A percentile compares a stretch with the other conserved stretches of the same genome.
phyloP scores from a whole-genome alignment of 2,329 filamentous ascomycete species.

The Hypoxylon sp. region DNA sequence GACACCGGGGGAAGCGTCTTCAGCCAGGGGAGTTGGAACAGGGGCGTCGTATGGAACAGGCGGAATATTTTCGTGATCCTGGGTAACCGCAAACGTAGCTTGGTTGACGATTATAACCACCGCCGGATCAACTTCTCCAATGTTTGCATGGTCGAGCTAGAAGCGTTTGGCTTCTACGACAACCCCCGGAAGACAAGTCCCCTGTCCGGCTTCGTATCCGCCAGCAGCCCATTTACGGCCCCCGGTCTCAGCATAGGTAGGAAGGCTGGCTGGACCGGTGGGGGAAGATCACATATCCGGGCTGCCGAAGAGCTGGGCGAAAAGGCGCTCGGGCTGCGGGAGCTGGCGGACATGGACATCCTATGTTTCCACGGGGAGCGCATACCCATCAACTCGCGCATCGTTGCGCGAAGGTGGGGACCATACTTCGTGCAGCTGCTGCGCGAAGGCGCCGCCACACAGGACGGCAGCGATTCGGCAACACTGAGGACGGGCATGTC shows the following conservation, averaged over 20 bases:
- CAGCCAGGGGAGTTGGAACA: slow-evolving; percentile 96
- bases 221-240: slow-evolving; percentile 73
- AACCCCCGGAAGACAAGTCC: slow-evolving; percentile 84
- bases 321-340: slow-evolving; percentile 78
- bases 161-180: slow-evolving; percentile 96
- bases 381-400: slow-evolving; percentile 90
- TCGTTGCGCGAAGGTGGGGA: slow-evolving; percentile 89
- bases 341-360: slow-evolving; percentile 96
- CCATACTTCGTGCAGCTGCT: slow-evolving; percentile 94
- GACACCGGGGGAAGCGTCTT: slow-evolving; percentile 95
- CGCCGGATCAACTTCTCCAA: slow-evolving; percentile 97
- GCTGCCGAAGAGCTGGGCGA: slow-evolving; percentile 88
- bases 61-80: slow-evolving; percentile 96
- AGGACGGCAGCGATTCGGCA: slow-evolving; percentile 76
- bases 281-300: slow-evolving; percentile 77
- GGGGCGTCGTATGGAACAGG: slow-evolving; percentile 90
- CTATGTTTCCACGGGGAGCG: slow-evolving; percentile 89
- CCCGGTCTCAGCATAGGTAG: slow-evolving; percentile 64
- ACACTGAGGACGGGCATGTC: slow-evolving; percentile 73
- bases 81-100: slow-evolving; percentile 88
- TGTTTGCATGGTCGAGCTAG: slow-evolving; percentile 94
- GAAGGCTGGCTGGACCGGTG: slow-evolving; percentile 71
- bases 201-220: slow-evolving; percentile 83
- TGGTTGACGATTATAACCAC: slow-evolving; percentile 98
- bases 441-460: slow-evolving; percentile 77